Evolutionary conservation across 306 rosid genomes (phyloP), one percentile per base, ranked within the genome.

Genomic region (Abrus precatorius): DNA sequence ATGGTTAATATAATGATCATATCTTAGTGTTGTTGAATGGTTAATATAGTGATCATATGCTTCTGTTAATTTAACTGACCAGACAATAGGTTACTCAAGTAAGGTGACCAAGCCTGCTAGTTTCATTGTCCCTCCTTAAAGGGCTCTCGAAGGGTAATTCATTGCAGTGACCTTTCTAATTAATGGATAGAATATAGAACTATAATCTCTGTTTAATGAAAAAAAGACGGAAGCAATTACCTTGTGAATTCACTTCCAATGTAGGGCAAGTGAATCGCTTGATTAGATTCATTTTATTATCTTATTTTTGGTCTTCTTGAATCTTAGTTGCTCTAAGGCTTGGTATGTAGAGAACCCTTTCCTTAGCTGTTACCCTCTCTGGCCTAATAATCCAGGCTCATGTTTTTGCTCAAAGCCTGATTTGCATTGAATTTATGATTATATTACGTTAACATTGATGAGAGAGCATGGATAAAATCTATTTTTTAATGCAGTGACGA

Each of bases 71-170:
- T 83, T 78, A 30, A 77, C 71, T 89, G 78, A 74, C 66, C 93
- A 95, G 98, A 90, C 94, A 49, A 82, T 95, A 78, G 91, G 80
- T 65, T 74, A 63, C 54, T 85, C 91, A 8, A 83, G 79, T 75
- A 72, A 84, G 80, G 72, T 78, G 68, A 78, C 72, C 75, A 80
- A 62, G 50, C 84, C 84, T 74, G 82, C 89, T 55, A 71, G 81
- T 84, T 90, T 80, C 85, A 72, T 85, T 65, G 70, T 84, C 65
- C 91, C 94, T 83, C 87, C 88, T 80, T 84, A 92, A 30, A 27
- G 98, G 93, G 62, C 84, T 91, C 59, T 90, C 97, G 32, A 90
- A 90, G 86, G 97, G 99, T 91, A 84, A 86, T 67, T 45, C 48
- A 43, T 69, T 86, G 55, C 44, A 40, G 40, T 82, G 56, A 68